Evolutionary conservation across 305 asterid species (phyloP), one percentile per base, ranked within the genome.

Genomic region (Coffea humblotiana): DNA sequence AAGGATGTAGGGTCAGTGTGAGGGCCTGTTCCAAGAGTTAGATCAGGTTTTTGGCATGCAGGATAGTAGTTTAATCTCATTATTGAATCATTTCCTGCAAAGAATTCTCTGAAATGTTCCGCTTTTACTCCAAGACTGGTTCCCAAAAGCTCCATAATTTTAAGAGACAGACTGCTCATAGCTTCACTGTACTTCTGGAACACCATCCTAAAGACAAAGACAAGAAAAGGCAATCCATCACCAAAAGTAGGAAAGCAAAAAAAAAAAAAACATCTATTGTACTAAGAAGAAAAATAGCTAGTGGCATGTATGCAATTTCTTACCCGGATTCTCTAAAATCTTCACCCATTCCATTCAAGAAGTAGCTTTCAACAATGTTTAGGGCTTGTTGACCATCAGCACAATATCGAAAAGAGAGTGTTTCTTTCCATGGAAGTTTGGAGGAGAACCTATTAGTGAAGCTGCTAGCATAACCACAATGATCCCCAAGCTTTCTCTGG

Each of bases 351-450:
- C 54, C 81, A 35, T 82, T 79, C 83, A 72, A 68, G 87, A 94
- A 84, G 75, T 90, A 92, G 67, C 63, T 56, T 52, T 82, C 77
- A 0, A 87, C 87, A 18, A 83, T 74, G 77, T 65, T 43, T 13
- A 89, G 25, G 27, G 84, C 71, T 60, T 47, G 71, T 47, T 58
- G 72, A 19, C 14, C 63, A 27, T 87, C 90, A 9, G 86, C 88
- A 63, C 83, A 87, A 75, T 87, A 89, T 8, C 81, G 87, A 32
- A 92, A 86, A 54, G 98, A 90, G 60, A 94, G 88, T 14, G 97
- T 94, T 74, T 94, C 98, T 77, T 94, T 94, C 98, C 97, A 94
- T 1, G 98, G 97, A 70, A 94, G 97, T 52, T 92, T 92, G 19
- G 88, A 84, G 40, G 98, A 91, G 83, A 93, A 93, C 74, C 98